Evolutionary conservation across 2,329 filamentous ascomycete species (phyloP).

Genomic region (Plenodomus lindquistii): DNA sequence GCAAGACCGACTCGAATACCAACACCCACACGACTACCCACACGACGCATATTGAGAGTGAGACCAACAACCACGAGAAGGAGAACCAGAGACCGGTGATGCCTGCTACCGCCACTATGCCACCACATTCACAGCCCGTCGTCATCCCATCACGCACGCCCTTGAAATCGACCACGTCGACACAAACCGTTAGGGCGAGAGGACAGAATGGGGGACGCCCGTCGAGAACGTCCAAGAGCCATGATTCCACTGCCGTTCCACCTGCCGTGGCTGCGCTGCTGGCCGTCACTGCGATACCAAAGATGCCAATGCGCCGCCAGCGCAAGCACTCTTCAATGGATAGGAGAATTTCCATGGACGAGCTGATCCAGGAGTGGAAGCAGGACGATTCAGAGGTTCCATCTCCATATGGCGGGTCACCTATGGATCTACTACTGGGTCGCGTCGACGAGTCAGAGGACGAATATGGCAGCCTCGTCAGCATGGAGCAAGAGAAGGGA

Average conservation of each 20-base stretch:
- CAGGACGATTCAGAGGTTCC: constrained; percentile 50
- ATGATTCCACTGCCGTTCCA: constrained; percentile 53
- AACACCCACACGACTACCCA: neutral
- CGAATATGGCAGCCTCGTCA: constrained; percentile 46
- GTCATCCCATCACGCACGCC: constrained; percentile 46
- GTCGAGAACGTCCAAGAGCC: constrained; percentile 32
- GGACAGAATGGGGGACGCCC: constrained; percentile 36
- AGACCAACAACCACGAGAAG: neutral
- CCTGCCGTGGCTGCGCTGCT: constrained; percentile 62
- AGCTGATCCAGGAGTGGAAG: constrained; percentile 60
- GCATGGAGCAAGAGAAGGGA: constrained; percentile 50
- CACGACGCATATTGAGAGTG: neutral
- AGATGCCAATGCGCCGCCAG: constrained; percentile 47
- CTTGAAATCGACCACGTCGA: constrained; percentile 30
- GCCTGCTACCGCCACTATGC: constrained; percentile 25
- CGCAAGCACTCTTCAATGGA: constrained; percentile 47
- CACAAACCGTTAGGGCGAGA: constrained; percentile 36
- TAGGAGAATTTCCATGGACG: constrained; percentile 57
- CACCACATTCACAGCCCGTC: constrained; percentile 47
- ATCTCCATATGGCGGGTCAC: constrained; percentile 48
- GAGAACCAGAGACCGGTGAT: neutral
- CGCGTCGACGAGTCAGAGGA: constrained; percentile 54
- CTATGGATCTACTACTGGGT: constrained; percentile 60
- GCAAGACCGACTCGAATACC: constrained; percentile 9
- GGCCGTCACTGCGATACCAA: constrained; percentile 63